Evolutionary conservation across 306 rosid genomes (phyloP), one percentile per base, ranked within the genome.

Genomic region (Quercus engelmannii): DNA sequence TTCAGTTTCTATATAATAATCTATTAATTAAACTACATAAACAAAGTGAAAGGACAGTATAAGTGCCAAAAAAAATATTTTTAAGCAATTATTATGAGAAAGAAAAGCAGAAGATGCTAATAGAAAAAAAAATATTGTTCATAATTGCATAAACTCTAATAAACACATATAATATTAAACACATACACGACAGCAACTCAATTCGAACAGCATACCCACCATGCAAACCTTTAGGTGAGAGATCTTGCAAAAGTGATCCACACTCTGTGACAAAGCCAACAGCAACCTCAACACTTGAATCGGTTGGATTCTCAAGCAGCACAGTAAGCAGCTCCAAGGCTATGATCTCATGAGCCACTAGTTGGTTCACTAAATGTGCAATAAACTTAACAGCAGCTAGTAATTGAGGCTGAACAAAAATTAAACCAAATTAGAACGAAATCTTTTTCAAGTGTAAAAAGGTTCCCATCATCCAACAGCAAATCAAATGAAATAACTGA

Each of bases 231-330:
- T 87, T 91, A 18, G 99, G 99, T 2, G 99, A 85, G 76, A 91
- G 93, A 75, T 90, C 98, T 75, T 93, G 94, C 78, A 95, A 83
- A 77, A 91, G 88, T 74, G 97, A 93, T 67, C 99, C 99, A 78
- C 93, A 90, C 63, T 95, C 96, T 1, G 91, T 91, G 49, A 93
- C 99, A 95, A 95, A 95, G 61, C 97, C 98, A 68, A 95, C 99
- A 71, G 99, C 99, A 55, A 93, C 98, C 88, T 95, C 98, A 81
- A 95, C 99, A 84, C 97, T 93, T 79, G 93, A 97, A 77, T 93
- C 94, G 1, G 96, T 90, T 43, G 99, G 99, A 73, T 93, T 91
- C 88, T 95, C 97, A 2, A 95, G 92, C 31, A 95, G 84, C 84
- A 93, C 93, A 5, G 98, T 95, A 35, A 95, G 96, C 68, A 95